Evolutionary conservation across 139 green algal species (phyloP).

Genomic region (Micractinium sp.): DNA sequence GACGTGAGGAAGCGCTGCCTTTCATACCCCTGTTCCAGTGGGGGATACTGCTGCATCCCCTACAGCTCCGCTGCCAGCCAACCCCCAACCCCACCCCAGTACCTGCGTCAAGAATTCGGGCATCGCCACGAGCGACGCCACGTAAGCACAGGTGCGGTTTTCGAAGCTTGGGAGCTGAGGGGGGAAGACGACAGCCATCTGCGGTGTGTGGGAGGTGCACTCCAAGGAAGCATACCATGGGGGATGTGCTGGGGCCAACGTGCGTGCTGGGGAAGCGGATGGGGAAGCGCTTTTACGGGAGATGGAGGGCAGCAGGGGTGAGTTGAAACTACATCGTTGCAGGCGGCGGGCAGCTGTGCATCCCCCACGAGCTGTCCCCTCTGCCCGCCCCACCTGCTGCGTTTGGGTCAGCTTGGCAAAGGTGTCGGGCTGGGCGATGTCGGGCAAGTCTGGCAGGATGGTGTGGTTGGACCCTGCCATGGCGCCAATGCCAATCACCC

Average conservation of each 20-base stretch:
- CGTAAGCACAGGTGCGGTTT: not conserved
- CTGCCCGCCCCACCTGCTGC: not conserved
- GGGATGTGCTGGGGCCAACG: no score
- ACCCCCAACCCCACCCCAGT: not conserved
- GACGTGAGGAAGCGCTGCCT: no score
- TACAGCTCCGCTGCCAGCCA: not conserved
- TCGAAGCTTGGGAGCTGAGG: not conserved
- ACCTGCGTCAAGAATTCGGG: not conserved
- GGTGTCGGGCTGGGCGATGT: slow-evolving; percentile 32
- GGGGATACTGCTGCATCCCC: no score
- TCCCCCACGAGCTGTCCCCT: not conserved
- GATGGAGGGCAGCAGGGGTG: not conserved
- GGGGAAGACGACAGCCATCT: slow-evolving; percentile 6
- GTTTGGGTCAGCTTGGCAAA: not conserved
- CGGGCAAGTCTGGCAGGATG: slow-evolving; percentile 55
- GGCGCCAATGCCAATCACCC: not conserved
- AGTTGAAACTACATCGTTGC: not conserved
- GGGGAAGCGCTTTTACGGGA: no score
- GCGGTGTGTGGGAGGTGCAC: not conserved
- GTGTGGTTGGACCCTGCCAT: not conserved
- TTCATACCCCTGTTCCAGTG: no score
- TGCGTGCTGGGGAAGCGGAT: no score
- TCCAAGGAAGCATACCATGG: not conserved
- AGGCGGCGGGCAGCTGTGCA: not conserved
- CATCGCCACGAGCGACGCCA: not conserved